These are phyloP conservation scores for Camelina hispida DNA, from an alignment of 345 rosid species.

Conservation along the genomic window DNA sequence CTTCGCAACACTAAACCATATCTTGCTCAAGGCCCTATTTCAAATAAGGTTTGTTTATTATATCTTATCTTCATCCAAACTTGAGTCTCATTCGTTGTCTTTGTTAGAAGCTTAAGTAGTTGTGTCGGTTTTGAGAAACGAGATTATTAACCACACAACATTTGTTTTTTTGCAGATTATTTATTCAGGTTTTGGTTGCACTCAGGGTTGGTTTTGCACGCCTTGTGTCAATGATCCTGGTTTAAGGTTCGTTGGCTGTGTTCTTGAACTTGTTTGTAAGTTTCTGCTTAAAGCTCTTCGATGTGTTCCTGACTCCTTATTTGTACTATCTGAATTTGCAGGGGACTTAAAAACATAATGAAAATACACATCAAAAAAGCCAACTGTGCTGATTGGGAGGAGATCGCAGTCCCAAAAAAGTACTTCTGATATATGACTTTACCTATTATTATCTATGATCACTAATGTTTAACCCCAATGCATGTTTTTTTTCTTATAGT, in stretches of 20 bases:
- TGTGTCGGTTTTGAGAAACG: neutral
- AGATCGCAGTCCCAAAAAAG: slow-evolving; percentile 58
- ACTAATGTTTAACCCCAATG: neutral
- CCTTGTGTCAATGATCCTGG: slow-evolving; percentile 90
- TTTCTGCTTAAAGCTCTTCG: neutral
- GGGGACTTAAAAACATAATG: slow-evolving; percentile 88
- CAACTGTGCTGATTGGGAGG: slow-evolving; percentile 90
- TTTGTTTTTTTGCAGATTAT: slow-evolving; percentile 61
- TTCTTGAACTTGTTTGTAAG: slow-evolving; percentile 1
- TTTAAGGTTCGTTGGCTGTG: slow-evolving; percentile 61
- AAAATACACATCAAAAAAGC: slow-evolving; percentile 77
- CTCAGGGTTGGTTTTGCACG: slow-evolving; percentile 97
- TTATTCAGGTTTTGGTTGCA: slow-evolving; percentile 90
- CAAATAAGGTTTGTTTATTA: slow-evolving; percentile 76
- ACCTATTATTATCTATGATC: slow-evolving; percentile 7
- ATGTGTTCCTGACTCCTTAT: neutral
- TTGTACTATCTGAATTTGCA: slow-evolving; percentile 37
- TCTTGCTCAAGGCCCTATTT: slow-evolving; percentile 94
- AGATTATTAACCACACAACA: neutral
- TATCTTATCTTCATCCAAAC: neutral
- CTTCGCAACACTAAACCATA: slow-evolving; percentile 91
- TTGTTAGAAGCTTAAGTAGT: neutral
- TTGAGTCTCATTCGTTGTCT: slow-evolving; percentile 16
- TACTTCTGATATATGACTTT: neutral
- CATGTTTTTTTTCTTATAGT: slow-evolving; percentile 14